Evolutionary conservation across 345 rosid genomes (phyloP), one percentile per base, ranked within the genome.

Genomic region (Lumnitzera racemosa): DNA sequence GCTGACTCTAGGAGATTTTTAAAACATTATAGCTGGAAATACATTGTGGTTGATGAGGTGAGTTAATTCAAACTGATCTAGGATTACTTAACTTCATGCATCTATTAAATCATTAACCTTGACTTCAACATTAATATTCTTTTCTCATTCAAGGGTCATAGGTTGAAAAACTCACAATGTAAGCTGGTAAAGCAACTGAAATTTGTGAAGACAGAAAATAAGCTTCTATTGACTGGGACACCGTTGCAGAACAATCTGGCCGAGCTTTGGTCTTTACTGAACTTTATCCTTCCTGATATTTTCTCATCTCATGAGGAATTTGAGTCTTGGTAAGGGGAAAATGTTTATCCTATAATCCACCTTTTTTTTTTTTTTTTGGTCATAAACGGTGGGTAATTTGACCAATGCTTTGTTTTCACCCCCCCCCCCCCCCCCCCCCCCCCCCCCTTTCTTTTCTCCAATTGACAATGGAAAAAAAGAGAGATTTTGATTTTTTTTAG

Each of bases 191-290:
- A 73, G 76, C 89, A 90, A 69, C 67, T 94, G 69, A 80, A 75
- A 62, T 29, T 61, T 56, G 24, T 94, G 61, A 75, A 23, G 31
- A 61, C 72, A 65, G 97, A 77, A 17, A 94, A 94, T 76, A 94
- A 88, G 69, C 97, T 94, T 70, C 78, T 94, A 56, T 70, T 94
- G 49, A 94, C 96, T 47, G 99, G 99, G 59, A 94, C 99, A 5
- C 99, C 99, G 62, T 75, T 94, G 72, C 99, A 94, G 63, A 94
- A 94, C 73, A 94, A 94, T 72, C 65, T 90, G 67, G 81, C 96
- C 2, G 99, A 94, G 88, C 95, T 94, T 57, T 94, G 99, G 97
- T 84, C 99, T n/a, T 67, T 94, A 78, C 64, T 94, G 73, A 83
- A 94, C 73, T 94, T 94, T 74, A 84, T 94, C 74, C 71, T 94